Evolutionary conservation across 345 rosid species (phyloP), one percentile per base, ranked within the genome.

Genomic region (Pistacia atlantica): DNA sequence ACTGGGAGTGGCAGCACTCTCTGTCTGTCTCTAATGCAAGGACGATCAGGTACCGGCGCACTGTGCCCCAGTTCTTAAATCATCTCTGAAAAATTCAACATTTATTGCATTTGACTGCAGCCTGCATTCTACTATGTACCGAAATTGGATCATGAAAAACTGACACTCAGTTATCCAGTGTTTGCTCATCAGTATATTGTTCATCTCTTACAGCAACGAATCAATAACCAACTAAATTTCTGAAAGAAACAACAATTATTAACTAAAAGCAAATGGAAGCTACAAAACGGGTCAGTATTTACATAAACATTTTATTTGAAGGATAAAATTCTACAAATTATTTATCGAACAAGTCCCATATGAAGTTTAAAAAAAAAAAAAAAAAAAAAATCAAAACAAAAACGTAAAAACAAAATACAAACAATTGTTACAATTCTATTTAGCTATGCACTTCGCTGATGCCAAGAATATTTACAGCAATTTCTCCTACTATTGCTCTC

Each of bases 301-400:
- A 83, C 86, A 83, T 1, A 37, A 51, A 63, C n/a, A 48, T 52
- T 52, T 51, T 60, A n/a, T 73, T 73, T 20, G 7, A 16, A 66
- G 28, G 59, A n/a, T 71, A 51, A 37, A 83, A 74, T 66, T 79
- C 82, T 76, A 83, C 86, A 83, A 55, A 56, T 90, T 90, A 90
- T 90, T 89, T 90, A 89, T 89, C 85, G 67, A 70, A 85, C 92
- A 86, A 81, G 81, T 65, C 71, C 73, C 80, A 68, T 5, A 45
- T 9, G 68, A 49, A 62, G 76, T 69, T 5, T 38, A 20, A 75
- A 55, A 35, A 49, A 57, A 12, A 33, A 38, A 55, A 68, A 17
- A 55, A 80, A 70, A 1, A 17, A 55, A 66, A 72, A 37, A 70
- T 11, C 52, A 22, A 16, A 67, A 38, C 62, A 64, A 77, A 79